A percentile compares a stretch with the other conserved stretches of the same genome.
phyloP scores from a whole-genome alignment of 75 land plant species.

The Cupressus sempervirens region DNA sequence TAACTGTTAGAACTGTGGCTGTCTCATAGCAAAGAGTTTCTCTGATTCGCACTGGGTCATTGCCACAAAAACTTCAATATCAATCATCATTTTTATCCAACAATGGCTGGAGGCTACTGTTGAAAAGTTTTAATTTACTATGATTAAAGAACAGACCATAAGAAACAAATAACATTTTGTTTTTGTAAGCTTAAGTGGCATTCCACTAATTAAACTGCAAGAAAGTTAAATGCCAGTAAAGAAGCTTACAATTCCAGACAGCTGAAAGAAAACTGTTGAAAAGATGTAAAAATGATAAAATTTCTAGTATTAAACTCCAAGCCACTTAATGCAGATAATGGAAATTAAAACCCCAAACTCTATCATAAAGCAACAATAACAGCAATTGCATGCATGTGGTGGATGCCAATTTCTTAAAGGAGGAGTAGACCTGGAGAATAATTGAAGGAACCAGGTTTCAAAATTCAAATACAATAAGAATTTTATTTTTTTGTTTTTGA shows the following conservation, averaged over 20 bases:
- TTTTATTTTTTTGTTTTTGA: background rate
- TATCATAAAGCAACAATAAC: background rate
- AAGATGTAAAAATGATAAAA: background rate
- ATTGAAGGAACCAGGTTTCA: background rate
- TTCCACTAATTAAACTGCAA: background rate
- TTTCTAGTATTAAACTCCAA: background rate
- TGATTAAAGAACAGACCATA: background rate
- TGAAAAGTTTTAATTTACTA: conserved; percentile 2
- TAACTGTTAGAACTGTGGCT: conserved; percentile 16
- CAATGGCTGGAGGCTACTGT: conserved; percentile 13
- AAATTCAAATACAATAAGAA: background rate
- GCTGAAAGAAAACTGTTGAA: background rate
- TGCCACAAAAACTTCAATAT: conserved; percentile 10
- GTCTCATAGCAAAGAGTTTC: conserved; percentile 21
- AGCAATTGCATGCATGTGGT: background rate
- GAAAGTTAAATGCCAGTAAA: background rate
- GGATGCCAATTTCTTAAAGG: background rate
- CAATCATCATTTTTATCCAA: conserved; percentile 10
- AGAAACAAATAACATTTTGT: background rate
- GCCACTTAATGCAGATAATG: background rate
- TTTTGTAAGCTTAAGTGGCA: background rate
- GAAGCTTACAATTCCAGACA: background rate
- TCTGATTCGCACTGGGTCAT: conserved; percentile 30
- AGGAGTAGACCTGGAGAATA: background rate
- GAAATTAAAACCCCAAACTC: background rate